phyloP scores from a whole-genome alignment of 2,329 filamentous ascomycete species.

The Fusarium brevicatenulatum region DNA sequence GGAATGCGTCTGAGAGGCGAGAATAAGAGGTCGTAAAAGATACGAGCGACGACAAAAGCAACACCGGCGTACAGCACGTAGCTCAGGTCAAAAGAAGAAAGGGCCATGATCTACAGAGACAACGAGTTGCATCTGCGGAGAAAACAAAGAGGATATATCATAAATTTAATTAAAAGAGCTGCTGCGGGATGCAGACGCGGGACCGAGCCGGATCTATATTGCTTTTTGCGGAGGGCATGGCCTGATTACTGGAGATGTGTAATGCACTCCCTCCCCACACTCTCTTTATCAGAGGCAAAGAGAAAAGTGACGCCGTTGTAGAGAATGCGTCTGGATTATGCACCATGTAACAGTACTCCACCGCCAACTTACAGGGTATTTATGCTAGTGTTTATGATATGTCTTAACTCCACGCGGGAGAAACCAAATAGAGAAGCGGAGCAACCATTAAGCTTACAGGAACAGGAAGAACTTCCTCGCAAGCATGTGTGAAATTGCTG shows the following conservation, averaged over 20 bases:
- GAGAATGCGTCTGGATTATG: background rate
- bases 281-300: background rate
- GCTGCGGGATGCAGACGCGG: background rate
- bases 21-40: conserved; percentile 24
- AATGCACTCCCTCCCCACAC: background rate
- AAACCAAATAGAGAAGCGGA: background rate
- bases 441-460: background rate
- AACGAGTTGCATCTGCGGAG: background rate
- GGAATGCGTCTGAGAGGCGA: conserved; percentile 30
- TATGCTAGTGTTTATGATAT: conserved; percentile 3
- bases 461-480: background rate
- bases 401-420: background rate
- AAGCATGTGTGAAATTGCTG: background rate
- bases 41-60: conserved; percentile 4
- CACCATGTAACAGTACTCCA: conserved; percentile 3
- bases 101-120: conserved; percentile 20
- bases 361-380: background rate
- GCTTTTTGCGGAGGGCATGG: conserved; percentile 1
- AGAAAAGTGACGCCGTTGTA: background rate
- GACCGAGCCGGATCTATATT: conserved; percentile 5
- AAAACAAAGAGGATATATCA: conserved; percentile 6
- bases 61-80: conserved; percentile 9
- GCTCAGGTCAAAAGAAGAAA: background rate
- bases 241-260: background rate
- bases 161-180: background rate